A percentile compares a stretch with the other conserved stretches of the same genome.
phyloP scores from a whole-genome alignment of 2,329 filamentous ascomycete species.

The Thelonectria rubi region DNA sequence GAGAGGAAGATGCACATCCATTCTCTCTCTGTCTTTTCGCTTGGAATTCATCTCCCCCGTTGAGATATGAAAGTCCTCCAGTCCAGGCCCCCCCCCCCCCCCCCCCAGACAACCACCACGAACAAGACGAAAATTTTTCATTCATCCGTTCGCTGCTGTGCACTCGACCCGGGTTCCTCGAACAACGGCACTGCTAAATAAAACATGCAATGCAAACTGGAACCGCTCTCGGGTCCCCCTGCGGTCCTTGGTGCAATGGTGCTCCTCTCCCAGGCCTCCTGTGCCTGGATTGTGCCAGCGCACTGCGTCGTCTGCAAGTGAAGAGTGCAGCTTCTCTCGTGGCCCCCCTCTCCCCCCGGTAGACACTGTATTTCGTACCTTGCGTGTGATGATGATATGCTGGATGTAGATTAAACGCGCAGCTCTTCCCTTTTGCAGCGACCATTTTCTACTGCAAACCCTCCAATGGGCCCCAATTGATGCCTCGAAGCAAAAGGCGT shows the following conservation, averaged over 20 bases:
- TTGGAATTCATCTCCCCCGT: constrained; percentile 18
- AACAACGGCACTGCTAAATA: constrained; percentile 10
- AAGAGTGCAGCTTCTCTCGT: too few relatives aligned
- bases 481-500: too few relatives aligned
- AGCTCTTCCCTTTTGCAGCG: too few relatives aligned
- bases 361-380: too few relatives aligned
- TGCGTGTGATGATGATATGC: background rate
- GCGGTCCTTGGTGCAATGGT: background rate
- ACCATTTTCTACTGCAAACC: background rate
- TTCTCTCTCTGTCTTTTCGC: constrained; percentile 10
- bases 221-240: constrained; percentile 16
- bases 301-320: constrained; percentile 1
- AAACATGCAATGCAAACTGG: constrained; percentile 12
- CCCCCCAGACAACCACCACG: too few relatives aligned
- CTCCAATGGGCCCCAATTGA: constrained; percentile 12
- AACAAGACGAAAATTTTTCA: background rate
- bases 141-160: background rate
- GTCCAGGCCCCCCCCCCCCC: too few relatives aligned
- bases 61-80: constrained; percentile 8
- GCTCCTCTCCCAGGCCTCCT: constrained; percentile 1
- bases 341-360: too few relatives aligned
- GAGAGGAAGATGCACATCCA: too few relatives aligned
- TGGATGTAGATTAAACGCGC: constrained; percentile 30
- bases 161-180: background rate
- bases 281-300: constrained; percentile 17